phyloP scores from a whole-genome alignment of 202 grass and related monocot species.

The Panicum hallii region DNA sequence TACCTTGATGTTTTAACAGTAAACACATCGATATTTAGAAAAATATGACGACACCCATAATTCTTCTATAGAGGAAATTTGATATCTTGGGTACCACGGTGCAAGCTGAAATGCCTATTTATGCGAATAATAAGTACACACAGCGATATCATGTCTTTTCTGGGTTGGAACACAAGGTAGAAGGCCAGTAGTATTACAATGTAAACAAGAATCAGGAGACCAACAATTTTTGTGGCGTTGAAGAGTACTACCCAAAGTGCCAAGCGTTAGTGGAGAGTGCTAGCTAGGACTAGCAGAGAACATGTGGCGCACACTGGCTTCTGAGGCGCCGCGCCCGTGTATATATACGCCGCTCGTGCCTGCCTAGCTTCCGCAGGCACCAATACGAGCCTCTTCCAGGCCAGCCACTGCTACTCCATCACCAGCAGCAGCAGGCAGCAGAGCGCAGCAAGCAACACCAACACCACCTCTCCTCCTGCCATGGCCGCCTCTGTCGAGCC shows the following conservation, averaged over 20 bases:
- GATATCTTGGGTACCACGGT: no score
- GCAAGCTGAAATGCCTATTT: no score
- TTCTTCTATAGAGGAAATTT: no score
- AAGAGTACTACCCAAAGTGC: neutral
- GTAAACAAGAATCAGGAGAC: neutral
- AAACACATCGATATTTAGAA: no score
- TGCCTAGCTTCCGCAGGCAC: neutral
- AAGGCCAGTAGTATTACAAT: neutral
- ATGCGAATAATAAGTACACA: neutral
- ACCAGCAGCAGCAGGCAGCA: neutral
- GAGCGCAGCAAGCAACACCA: neutral
- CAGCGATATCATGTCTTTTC: no score
- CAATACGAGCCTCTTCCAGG: slow-evolving; percentile 28
- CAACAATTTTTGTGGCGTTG: slow-evolving; percentile 24
- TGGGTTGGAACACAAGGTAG: neutral
- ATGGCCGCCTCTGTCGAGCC: slow-evolving; percentile 73
- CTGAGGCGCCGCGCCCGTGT: neutral
- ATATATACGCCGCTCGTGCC: neutral
- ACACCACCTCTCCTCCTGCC: neutral
- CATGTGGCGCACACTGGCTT: slow-evolving; percentile 25
- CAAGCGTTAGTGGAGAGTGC: neutral
- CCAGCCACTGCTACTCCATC: neutral
- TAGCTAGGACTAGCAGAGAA: neutral
- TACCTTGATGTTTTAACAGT: no score
- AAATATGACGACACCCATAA: no score